Evolutionary conservation across 805 yeast genomes (phyloP), one percentile per base, ranked within the genome.

Genomic region (Candida orba): DNA sequence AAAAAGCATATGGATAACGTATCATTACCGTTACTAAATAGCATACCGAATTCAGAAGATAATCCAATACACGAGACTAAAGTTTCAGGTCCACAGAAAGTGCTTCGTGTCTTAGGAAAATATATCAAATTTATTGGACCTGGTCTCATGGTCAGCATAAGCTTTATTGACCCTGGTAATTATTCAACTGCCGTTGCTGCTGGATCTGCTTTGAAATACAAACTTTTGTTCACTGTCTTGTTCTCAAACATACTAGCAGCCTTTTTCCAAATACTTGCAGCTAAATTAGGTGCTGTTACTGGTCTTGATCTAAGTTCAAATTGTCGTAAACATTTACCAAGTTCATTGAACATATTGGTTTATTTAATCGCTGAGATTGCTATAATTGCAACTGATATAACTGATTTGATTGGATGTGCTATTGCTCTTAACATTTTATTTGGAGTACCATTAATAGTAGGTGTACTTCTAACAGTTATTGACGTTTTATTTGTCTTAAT

Each of bases 321-420:
- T 64, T 89, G 97, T 65, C 73, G 87, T 39, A 76, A 74, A 39
- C 86, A 89, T 62, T 66, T 90, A 35, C 82, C 90, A 3, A 69
- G 65, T 43, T 72, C 72, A 47, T 55, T 84, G 29, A 84, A 84
- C 56, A 53, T 81, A 32, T 54, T 73, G 27, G 65, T 89, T 22
- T 90, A 91, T 60, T 59, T 80, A 3, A 71, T 90, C 48, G 95
- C 97, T 0, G 98, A 91, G 57, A 66, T 83, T 17, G 95, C 98
- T 18, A 91, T 91, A 46, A 80, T 91, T 36, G 96, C 97, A 2
- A 91, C 98, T 0, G 99, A 91, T 65, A 74, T 93, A 51, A 97
- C 99, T 1, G 98, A 91, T 60, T 96, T 91, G 31, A 91, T 93
- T 23, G 99, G 99, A n/a, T 87, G 96, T 4, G 97, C 98, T 4